Conservation (phyloP, 257 asterid species). For the Rubia yunnanensis region DNA sequence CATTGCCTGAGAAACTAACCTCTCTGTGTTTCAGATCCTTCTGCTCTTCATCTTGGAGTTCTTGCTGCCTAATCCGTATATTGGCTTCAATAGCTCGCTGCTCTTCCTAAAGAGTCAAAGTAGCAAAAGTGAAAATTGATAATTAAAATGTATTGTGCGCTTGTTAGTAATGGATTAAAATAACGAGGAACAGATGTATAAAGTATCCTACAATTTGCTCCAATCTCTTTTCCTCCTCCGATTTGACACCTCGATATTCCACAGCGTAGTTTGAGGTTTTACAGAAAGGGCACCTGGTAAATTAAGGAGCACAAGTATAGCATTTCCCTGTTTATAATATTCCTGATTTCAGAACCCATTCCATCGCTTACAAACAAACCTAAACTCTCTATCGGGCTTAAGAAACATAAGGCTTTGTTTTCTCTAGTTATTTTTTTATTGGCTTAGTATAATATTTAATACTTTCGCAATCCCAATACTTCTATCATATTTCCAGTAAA, state of each 20-base stretch:
- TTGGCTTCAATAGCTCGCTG: conserved; percentile 97
- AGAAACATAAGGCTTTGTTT: neutral
- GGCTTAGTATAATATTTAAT: neutral
- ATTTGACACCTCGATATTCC: conserved; percentile 87
- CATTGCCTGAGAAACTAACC: conserved; percentile 45
- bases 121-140: conserved; percentile 9
- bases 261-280: conserved; percentile 88
- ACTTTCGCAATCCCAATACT: neutral
- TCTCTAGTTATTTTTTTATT: too few species aligned
- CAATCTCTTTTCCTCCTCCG: conserved; percentile 90
- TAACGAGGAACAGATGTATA: neutral
- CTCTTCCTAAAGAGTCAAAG: conserved; percentile 55
- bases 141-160: neutral
- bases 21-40: conserved; percentile 53
- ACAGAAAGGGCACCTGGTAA: conserved; percentile 83
- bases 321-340: neutral
- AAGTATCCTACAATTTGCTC: conserved; percentile 88
- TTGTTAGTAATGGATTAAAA: neutral
- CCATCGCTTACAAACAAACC: too few species aligned
- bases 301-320: conserved; percentile 33
- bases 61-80: conserved; percentile 94
- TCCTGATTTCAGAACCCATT: neutral
- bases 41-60: conserved; percentile 84
- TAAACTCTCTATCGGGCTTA: neutral
- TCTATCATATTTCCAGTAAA: too few species aligned